Evolutionary conservation across 2,329 filamentous ascomycete genomes (phyloP).

Genomic region (Ophidiomyces ophidiicola): DNA sequence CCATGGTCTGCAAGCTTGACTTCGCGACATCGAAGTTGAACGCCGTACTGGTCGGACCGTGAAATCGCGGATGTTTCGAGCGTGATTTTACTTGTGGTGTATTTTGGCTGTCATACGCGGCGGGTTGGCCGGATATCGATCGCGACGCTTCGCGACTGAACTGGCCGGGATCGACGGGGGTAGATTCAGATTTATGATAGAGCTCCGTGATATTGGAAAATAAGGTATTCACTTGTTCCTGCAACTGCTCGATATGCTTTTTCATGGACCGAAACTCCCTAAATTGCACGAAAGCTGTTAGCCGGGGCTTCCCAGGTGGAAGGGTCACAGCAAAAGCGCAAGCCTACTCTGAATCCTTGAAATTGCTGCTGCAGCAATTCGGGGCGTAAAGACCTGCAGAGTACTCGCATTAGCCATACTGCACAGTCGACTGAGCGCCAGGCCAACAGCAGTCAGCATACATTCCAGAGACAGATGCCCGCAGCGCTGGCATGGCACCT

Average conservation of each 20-base stretch:
- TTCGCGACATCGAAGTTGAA: slow-evolving; percentile 82
- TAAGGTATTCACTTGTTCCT: slow-evolving; percentile 72
- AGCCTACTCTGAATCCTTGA: slow-evolving; percentile 70
- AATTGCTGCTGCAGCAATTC: slow-evolving; percentile 59
- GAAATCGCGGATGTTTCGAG: slow-evolving; percentile 54
- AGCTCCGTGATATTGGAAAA: slow-evolving; percentile 60
- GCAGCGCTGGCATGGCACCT: slow-evolving; percentile 53
- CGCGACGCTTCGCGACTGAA: slow-evolving; percentile 32
- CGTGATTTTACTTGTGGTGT: slow-evolving; percentile 38
- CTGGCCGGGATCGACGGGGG: slow-evolving; percentile 23
- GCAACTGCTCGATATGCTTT: slow-evolving; percentile 58
- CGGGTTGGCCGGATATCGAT: slow-evolving; percentile 20
- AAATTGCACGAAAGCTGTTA: neutral
- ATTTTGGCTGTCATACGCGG: slow-evolving; percentile 17
- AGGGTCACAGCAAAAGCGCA: neutral
- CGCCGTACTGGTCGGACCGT: slow-evolving; percentile 71
- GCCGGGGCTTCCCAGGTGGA: neutral
- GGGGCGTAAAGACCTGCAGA: slow-evolving; percentile 46
- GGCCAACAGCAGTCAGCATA: slow-evolving; percentile 17
- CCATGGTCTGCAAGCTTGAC: slow-evolving; percentile 78
- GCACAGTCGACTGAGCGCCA: slow-evolving; percentile 5
- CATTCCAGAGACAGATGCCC: slow-evolving; percentile 52
- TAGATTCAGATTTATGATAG: slow-evolving; percentile 37
- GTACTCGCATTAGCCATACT: neutral
- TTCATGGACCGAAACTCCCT: slow-evolving; percentile 74